Conservation (phyloP, 257 asterid genomes). For the Rauvolfia tetraphylla region DNA sequence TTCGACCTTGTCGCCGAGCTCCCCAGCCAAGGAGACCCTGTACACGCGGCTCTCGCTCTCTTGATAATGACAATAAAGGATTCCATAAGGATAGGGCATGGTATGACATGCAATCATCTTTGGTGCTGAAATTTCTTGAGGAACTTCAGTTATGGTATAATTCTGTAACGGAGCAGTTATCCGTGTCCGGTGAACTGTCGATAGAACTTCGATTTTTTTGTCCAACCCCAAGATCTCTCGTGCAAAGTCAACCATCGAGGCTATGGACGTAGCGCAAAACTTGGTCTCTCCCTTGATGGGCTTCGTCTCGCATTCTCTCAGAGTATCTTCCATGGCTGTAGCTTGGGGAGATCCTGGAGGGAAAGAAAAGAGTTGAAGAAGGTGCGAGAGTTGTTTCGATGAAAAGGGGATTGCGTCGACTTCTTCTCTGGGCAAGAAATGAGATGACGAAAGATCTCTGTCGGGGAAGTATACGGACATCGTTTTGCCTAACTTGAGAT, state of each 20-base stretch:
- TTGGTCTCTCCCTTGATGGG: slow-evolving; percentile 68
- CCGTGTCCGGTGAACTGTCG: slow-evolving; percentile 41
- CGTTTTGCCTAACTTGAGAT: slow-evolving; percentile 46
- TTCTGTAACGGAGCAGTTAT: slow-evolving; percentile 35
- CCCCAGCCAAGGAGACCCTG: slow-evolving; percentile 39
- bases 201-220: slow-evolving; percentile 26
- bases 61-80: slow-evolving; percentile 67
- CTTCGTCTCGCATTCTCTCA: slow-evolving; percentile 48
- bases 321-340: slow-evolving; percentile 57
- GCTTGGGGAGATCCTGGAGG: slow-evolving; percentile 61
- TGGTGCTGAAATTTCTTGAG: slow-evolving; percentile 35
- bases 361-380: slow-evolving; percentile 50
- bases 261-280: slow-evolving; percentile 62
- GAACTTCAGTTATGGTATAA: slow-evolving; percentile 35
- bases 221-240: slow-evolving; percentile 32
- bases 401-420: slow-evolving; percentile 68
- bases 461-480: slow-evolving; percentile 56
- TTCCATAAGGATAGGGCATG: slow-evolving; percentile 66
- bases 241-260: slow-evolving; percentile 56
- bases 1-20: slow-evolving; percentile 49
- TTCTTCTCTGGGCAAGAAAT: slow-evolving; percentile 41
- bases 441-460: slow-evolving; percentile 31
- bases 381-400: slow-evolving; percentile 31
- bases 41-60: slow-evolving; percentile 48
- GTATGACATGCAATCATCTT: slow-evolving; percentile 66